Evolutionary conservation across 2,329 filamentous ascomycete genomes (phyloP).

Genomic region (Colletotrichum kahawae): DNA sequence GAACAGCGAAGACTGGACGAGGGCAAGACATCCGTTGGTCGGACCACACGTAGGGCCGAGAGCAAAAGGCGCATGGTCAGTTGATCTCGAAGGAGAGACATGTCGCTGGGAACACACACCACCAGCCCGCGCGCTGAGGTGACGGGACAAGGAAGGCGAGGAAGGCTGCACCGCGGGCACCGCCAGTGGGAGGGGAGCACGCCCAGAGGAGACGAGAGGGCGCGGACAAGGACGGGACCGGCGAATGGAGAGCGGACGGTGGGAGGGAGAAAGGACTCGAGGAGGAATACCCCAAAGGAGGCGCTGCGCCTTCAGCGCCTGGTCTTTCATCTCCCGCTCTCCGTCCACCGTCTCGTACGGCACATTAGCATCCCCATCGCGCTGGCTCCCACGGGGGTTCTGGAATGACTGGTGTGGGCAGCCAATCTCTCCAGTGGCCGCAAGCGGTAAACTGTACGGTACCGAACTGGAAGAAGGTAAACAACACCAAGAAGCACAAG

Average conservation of each 20-base stretch:
- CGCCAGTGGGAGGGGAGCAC: background rate
- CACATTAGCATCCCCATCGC: background rate
- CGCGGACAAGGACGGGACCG: background rate
- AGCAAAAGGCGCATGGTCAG: constrained; percentile 12
- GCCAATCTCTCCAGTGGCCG: constrained; percentile 16
- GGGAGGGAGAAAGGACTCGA: background rate
- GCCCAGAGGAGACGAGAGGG: background rate
- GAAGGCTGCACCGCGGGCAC: background rate
- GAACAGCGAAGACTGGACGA: constrained; percentile 9
- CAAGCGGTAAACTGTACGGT: background rate
- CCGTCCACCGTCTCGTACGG: background rate
- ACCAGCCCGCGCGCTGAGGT: background rate
- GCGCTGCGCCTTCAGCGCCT: constrained; percentile 1
- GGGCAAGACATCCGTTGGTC: constrained; percentile 7
- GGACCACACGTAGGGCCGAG: constrained; percentile 10
- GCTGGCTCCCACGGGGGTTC: constrained; percentile 8
- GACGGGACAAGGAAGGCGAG: background rate
- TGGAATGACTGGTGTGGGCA: constrained; percentile 20
- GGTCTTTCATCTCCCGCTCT: constrained; percentile 12
- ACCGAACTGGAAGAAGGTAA: background rate
- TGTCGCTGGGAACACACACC: background rate
- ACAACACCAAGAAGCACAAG: background rate
- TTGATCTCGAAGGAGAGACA: constrained; percentile 17
- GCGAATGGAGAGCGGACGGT: background rate
- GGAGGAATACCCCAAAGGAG: background rate